phyloP scores from a whole-genome alignment of 2,329 filamentous ascomycete genomes.

The Penicillium sp. region DNA sequence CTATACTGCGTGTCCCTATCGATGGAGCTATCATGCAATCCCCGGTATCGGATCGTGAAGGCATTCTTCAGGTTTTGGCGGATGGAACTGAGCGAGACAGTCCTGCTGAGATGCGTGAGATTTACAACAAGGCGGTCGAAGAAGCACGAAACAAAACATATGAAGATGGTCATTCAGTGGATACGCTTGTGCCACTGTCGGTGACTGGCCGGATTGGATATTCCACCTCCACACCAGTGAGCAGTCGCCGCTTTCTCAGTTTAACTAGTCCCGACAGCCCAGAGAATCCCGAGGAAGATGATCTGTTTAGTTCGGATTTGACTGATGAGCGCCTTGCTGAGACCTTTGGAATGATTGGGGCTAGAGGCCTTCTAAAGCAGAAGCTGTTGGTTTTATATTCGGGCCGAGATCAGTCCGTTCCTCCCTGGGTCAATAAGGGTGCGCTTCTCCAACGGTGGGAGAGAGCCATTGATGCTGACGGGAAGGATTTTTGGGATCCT shows the following conservation, averaged over 20 bases:
- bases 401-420: constrained; percentile 47
- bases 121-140: constrained; percentile 25
- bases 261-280: constrained; percentile 54
- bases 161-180: constrained; percentile 22
- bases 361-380: constrained; percentile 35
- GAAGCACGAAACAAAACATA: constrained; percentile 18
- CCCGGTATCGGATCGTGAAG: constrained; percentile 74
- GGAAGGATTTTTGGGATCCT: constrained; percentile 45
- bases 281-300: constrained; percentile 68
- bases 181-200: constrained; percentile 32
- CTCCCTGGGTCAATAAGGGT: constrained; percentile 47
- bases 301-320: constrained; percentile 79
- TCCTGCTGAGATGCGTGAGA: constrained; percentile 21
- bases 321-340: constrained; percentile 56
- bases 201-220: constrained; percentile 32
- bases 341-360: constrained; percentile 60
- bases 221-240: constrained; percentile 45
- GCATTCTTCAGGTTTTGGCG: constrained; percentile 42
- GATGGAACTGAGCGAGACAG: constrained; percentile 22
- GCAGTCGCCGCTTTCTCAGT: constrained; percentile 59
- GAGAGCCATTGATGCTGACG: constrained; percentile 34
- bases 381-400: constrained; percentile 47
- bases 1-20: constrained; percentile 52
- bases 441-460: constrained; percentile 43
- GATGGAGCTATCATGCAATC: constrained; percentile 78